Conservation (phyloP, 1,284 basidiomycete species). For the Mycosarcoma mackinlayi region DNA sequence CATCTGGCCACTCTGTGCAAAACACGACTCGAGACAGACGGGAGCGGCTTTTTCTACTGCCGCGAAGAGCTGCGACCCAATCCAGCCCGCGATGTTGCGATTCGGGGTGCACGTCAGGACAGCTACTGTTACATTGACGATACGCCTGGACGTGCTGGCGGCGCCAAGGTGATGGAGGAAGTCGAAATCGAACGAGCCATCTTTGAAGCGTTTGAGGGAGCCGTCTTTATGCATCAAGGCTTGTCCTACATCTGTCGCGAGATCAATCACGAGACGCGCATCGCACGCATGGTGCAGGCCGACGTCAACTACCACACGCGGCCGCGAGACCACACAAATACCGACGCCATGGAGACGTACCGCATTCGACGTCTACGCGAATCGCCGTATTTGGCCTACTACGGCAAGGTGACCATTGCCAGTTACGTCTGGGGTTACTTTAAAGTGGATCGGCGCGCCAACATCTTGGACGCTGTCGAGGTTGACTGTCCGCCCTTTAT, state of each 20-base stretch:
- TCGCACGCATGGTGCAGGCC: conserved; percentile 77
- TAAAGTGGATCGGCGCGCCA: conserved; percentile 68
- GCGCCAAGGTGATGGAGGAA: conserved; percentile 78
- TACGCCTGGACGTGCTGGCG: conserved; percentile 70
- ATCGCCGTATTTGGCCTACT: conserved; percentile 76
- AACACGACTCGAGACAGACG: conserved; percentile 74
- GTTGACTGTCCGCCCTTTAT: conserved; percentile 83
- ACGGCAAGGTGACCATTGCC: conserved; percentile 78
- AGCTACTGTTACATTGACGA: conserved; percentile 81
- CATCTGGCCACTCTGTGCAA: conserved; percentile 71
- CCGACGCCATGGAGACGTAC: conserved; percentile 81
- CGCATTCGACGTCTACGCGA: conserved; percentile 79
- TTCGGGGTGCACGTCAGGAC: conserved; percentile 82
- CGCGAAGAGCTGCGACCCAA: conserved; percentile 81
- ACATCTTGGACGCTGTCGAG: conserved; percentile 82
- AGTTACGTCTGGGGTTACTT: conserved; percentile 77
- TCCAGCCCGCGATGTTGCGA: conserved; percentile 77
- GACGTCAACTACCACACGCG: conserved; percentile 87
- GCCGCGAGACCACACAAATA: conserved; percentile 74
- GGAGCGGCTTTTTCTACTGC: conserved; percentile 80
- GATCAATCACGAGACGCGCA: conserved; percentile 81
- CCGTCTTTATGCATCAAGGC: conserved; percentile 69
- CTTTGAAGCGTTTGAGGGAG: conserved; percentile 78
- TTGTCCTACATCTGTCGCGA: conserved; percentile 76
- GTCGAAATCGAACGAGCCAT: conserved; percentile 85